Evolutionary conservation across 2,329 filamentous ascomycete genomes (phyloP), one percentile per base, ranked within the genome.

Genomic region (Alternaria postmessia): DNA sequence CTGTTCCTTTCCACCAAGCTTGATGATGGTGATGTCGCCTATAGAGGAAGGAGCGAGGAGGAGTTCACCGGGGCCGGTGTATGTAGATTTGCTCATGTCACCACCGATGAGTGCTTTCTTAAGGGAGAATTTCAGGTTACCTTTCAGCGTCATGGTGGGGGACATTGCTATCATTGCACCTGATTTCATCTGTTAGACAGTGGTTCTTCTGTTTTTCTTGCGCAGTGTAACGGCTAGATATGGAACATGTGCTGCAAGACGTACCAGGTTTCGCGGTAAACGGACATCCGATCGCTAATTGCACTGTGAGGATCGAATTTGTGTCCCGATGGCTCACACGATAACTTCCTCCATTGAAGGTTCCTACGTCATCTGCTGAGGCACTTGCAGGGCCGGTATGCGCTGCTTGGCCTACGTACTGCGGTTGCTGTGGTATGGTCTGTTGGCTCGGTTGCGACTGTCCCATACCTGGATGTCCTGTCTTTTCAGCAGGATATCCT

Each of bases 151-250:
- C 54, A 99, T 86, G 8, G 91, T 91, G 2, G 92, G 90, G 3
- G 92, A 93, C 95, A 98, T 99, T 74, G 92, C 92, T 70, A 99
- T 92, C 93, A 99, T 95, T 57, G 89, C 87, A 14, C 94, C 92
- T 77, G 88, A 9, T 18, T 8, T 8, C 30, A 6, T 41, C 3
- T 44, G 18, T 48, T 24, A 54, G 51, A n/a, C 8, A 8, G 42
- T 30, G 5, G 43, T 24, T 32, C 32, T 41, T 30, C n/a, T 16
- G n/a, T 32, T 9, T 52, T 22, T 9, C 18, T 26, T 24, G 20
- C 6, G 28, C 11, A 4, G 4, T 5, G 26, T 8, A 34, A 9
- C 8, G 11, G 26, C 28, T 14, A 26, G 42, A n/a, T 8, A 24
- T 20, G 28, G 20, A 16, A 16, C 6, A 14, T 20, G 28, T 16